phyloP scores from a whole-genome alignment of 2,329 filamentous ascomycete genomes.

The Fusarium subtropicale region DNA sequence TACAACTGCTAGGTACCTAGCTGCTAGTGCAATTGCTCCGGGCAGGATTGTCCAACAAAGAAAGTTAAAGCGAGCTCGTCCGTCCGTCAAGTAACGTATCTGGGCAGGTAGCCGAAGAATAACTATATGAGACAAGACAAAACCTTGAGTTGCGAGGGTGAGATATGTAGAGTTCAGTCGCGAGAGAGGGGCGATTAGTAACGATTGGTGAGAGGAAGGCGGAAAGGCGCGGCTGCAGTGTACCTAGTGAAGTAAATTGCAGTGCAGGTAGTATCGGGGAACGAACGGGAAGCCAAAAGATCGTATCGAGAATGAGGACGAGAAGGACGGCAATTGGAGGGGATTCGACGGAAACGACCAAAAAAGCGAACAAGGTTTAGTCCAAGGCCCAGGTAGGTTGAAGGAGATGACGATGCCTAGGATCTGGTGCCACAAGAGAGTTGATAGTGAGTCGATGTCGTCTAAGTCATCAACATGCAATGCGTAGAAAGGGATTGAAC shows the following conservation, averaged over 20 bases:
- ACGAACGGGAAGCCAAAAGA: slow-evolving; percentile 26
- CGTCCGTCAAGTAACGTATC: slow-evolving; percentile 13
- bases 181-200: slow-evolving; percentile 35
- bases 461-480: slow-evolving; percentile 13
- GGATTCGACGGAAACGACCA: slow-evolving; percentile 47
- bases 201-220: slow-evolving; percentile 4
- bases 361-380: slow-evolving; percentile 45
- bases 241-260: not conserved
- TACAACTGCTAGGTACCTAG: slow-evolving; percentile 21
- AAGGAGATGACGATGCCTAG: slow-evolving; percentile 27
- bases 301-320: slow-evolving; percentile 29
- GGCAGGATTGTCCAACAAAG: slow-evolving; percentile 27
- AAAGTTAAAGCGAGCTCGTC: not conserved
- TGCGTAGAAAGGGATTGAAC: slow-evolving; percentile 13
- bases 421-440: not conserved
- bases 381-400: slow-evolving; percentile 23
- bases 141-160: slow-evolving; percentile 14
- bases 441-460: not conserved
- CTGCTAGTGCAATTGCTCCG: slow-evolving; percentile 38
- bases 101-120: slow-evolving; percentile 13
- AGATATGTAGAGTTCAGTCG: slow-evolving; percentile 11
- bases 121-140: slow-evolving; percentile 1
- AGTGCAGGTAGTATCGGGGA: not conserved
- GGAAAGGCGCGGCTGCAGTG: slow-evolving; percentile 30
- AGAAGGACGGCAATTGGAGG: slow-evolving; percentile 31